Evolutionary conservation across 1,284 basidiomycete genomes (phyloP).

Genomic region (Serendipita sp.): DNA sequence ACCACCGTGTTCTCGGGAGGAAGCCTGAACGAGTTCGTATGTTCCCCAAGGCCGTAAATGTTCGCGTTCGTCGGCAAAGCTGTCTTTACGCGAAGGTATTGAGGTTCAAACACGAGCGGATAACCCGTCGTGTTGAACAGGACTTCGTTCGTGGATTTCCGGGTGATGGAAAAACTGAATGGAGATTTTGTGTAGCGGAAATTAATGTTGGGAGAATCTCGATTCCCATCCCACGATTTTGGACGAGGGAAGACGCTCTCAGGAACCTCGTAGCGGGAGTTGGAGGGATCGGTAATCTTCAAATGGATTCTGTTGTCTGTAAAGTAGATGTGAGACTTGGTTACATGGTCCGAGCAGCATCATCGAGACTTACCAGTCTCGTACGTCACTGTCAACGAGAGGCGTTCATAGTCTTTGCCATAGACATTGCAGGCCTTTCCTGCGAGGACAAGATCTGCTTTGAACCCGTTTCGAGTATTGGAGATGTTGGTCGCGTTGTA

Average conservation of each 20-base stretch:
- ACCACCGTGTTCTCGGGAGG: background rate
- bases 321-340: constrained; percentile 4
- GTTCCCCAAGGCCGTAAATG: constrained; percentile 65
- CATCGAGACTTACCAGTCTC: constrained; percentile 38
- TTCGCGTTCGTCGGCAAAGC: constrained; percentile 40
- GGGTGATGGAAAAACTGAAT: constrained; percentile 57
- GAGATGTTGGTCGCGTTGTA: constrained; percentile 35
- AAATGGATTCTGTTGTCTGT: constrained; percentile 52
- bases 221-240: constrained; percentile 12
- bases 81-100: constrained; percentile 60
- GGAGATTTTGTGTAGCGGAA: constrained; percentile 57
- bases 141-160: constrained; percentile 38
- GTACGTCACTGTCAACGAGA: constrained; percentile 51
- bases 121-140: constrained; percentile 55
- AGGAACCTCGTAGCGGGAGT: constrained; percentile 52
- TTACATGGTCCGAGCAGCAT: background rate
- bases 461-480: constrained; percentile 22
- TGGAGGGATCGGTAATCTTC: constrained; percentile 49
- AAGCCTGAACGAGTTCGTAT: background rate
- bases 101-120: constrained; percentile 60
- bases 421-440: constrained; percentile 58
- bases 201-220: constrained; percentile 15
- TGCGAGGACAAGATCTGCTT: constrained; percentile 27
- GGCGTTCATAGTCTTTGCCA: constrained; percentile 46
- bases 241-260: constrained; percentile 52